These are phyloP conservation scores for Podaxis carcinomalis DNA, from an alignment of 768 basidiomycete genomes.

Conservation along the genomic window DNA sequence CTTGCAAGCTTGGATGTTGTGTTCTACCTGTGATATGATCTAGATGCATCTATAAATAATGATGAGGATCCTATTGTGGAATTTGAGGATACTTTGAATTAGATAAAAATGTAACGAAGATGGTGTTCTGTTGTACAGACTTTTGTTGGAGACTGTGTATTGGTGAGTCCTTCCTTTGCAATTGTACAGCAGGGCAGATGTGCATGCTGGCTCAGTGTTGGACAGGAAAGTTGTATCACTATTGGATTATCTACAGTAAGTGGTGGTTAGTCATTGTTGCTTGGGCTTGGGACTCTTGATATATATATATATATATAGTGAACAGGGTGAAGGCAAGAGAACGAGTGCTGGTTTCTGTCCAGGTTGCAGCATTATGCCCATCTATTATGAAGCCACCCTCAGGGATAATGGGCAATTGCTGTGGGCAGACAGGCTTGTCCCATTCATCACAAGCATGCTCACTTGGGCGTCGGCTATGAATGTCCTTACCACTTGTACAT, in stretches of 20 bases:
- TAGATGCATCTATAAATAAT: constrained; percentile 37
- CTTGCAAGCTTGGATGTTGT: constrained; percentile 38
- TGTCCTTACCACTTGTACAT: constrained; percentile 32
- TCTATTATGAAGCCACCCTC: constrained; percentile 28
- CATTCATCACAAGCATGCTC: constrained; percentile 34
- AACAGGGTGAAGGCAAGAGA: not conserved
- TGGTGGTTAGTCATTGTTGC: constrained; percentile 27
- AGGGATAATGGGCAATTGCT: constrained; percentile 21
- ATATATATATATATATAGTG: too few relatives aligned
- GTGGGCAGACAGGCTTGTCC: constrained; percentile 24
- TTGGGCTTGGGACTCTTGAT: constrained; percentile 36
- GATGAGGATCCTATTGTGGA: constrained; percentile 26
- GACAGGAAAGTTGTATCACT: constrained; percentile 29
- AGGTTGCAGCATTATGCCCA: constrained; percentile 31
- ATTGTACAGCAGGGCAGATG: not conserved
- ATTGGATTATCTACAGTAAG: constrained; percentile 31
- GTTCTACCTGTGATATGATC: constrained; percentile 35
- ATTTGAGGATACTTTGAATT: constrained; percentile 30
- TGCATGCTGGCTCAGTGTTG: not conserved
- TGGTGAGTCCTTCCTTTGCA: constrained; percentile 25
- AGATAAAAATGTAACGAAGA: constrained; percentile 41
- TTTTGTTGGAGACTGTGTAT: constrained; percentile 37
- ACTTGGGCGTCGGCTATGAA: constrained; percentile 32
- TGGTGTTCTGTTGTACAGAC: constrained; percentile 38
- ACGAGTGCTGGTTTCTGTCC: not conserved